A percentile compares a stretch with the other conserved stretches of the same genome.
These are phyloP conservation scores for Saccharomycopsis schoenii DNA, from an alignment of 805 yeast species.

Conservation along the genomic window DNA sequence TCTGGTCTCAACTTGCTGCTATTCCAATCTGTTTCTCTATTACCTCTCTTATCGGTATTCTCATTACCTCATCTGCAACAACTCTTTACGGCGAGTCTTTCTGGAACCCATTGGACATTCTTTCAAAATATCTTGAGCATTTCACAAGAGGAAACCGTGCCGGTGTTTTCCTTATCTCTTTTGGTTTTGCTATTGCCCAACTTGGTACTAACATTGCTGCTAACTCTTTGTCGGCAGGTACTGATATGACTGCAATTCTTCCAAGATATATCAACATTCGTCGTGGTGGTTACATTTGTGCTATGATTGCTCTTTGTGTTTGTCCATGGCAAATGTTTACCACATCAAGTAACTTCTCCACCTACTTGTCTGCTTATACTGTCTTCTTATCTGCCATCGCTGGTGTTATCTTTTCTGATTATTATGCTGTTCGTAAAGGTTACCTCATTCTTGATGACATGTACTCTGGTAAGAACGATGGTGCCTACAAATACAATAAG, in stretches of 20 bases:
- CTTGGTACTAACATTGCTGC: conserved; percentile 71
- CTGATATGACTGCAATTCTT: conserved; percentile 57
- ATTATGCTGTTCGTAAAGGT: conserved; percentile 66
- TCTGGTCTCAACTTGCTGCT: conserved; percentile 51
- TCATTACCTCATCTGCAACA: conserved; percentile 73
- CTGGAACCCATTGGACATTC: conserved; percentile 81
- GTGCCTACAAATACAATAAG: conserved; percentile 48
- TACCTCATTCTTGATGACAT: conserved; percentile 52
- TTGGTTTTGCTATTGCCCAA: conserved; percentile 66
- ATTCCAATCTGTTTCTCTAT: conserved; percentile 72
- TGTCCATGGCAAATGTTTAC: conserved; percentile 79
- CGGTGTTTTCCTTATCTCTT: conserved; percentile 68
- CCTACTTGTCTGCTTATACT: conserved; percentile 71
- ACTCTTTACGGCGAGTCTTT: conserved; percentile 54
- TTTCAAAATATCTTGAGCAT: conserved; percentile 50
- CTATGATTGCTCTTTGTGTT: conserved; percentile 55
- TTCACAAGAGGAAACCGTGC: conserved; percentile 54
- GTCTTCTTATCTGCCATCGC: conserved; percentile 78
- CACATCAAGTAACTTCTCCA: conserved; percentile 63
- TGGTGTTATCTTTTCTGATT: conserved; percentile 64
- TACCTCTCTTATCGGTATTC: conserved; percentile 76
- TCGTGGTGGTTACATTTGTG: conserved; percentile 75
- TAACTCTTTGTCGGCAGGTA: conserved; percentile 62
- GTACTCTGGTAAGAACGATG: conserved; percentile 37
- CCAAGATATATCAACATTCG: conserved; percentile 63